These are phyloP conservation scores for Diversispora eburnea DNA, from an alignment of 192 early-diverging fungal species.

Conservation along the genomic window DNA sequence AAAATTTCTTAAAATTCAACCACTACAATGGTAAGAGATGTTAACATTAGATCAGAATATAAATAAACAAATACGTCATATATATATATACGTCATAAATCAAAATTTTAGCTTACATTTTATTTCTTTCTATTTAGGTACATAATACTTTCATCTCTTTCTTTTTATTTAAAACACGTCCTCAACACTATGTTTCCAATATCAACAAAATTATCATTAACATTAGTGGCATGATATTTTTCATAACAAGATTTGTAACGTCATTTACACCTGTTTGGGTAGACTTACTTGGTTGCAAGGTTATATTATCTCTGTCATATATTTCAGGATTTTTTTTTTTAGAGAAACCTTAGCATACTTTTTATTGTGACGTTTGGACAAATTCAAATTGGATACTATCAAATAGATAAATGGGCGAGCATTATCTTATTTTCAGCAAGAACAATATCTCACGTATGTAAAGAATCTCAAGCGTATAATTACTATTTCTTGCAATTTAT, in stretches of 20 bases:
- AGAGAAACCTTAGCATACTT: neutral
- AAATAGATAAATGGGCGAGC: neutral
- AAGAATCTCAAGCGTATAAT: neutral
- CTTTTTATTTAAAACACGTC: neutral
- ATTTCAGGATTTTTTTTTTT: neutral
- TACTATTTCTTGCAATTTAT: neutral
- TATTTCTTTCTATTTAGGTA: neutral
- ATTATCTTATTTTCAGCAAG: neutral
- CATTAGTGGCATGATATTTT: neutral
- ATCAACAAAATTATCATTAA: slow-evolving; percentile 21
- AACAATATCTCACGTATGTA: neutral
- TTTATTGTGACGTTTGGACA: slow-evolving; percentile 23
- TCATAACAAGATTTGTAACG: too few relatives aligned
- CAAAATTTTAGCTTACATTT: too few relatives aligned
- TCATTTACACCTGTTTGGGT: neutral
- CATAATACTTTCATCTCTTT: slow-evolving; percentile 11
- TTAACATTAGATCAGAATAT: too few relatives aligned
- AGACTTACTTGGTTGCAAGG: neutral
- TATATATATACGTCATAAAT: too few relatives aligned
- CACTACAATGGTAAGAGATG: too few relatives aligned
- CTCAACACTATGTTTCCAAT: slow-evolving; percentile 9
- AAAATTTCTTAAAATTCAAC: too few relatives aligned
- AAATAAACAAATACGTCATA: too few relatives aligned
- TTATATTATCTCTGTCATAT: neutral
- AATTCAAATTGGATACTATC: neutral